phyloP scores from a whole-genome alignment of 331 rosid species.

The Rhamnella rubrinervis region DNA sequence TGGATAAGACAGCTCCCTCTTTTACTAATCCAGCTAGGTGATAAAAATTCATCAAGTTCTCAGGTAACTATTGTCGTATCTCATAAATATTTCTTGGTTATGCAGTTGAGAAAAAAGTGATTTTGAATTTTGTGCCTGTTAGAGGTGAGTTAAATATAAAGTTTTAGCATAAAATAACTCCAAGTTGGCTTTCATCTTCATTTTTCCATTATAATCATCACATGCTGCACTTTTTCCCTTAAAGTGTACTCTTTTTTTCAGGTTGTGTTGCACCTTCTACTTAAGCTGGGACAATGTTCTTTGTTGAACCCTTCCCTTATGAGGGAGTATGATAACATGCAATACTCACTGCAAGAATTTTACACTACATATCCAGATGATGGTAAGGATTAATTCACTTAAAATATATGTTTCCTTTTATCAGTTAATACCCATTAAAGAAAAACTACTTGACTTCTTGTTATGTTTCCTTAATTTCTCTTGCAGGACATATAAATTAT shows the following conservation, averaged over 20 bases:
- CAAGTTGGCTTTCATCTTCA: conserved; percentile 9
- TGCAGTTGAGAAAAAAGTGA: conserved; percentile 1
- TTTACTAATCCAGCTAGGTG: conserved; percentile 67
- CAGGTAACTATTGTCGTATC: conserved; percentile 32
- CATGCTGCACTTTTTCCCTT: not conserved
- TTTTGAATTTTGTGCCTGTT: not conserved
- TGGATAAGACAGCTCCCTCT: conserved; percentile 76
- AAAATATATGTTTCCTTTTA: conserved; percentile 10
- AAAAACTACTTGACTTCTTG: conserved; percentile 22
- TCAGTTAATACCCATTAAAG: conserved; percentile 8
- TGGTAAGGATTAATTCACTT: conserved; percentile 41
- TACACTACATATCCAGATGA: conserved; percentile 42
- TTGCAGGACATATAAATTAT: conserved; percentile 51
- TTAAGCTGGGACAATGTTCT: conserved; percentile 63
- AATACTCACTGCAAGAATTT: conserved; percentile 53
- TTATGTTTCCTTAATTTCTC: conserved; percentile 13
- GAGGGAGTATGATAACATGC: conserved; percentile 52
- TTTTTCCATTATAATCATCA: not conserved
- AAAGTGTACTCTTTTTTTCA: conserved; percentile 23
- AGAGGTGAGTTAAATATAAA: not conserved
- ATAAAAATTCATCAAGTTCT: conserved; percentile 52
- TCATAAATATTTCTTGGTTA: not conserved
- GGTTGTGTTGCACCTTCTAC: conserved; percentile 66
- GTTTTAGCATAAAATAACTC: conserved; percentile 5
- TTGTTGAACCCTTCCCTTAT: conserved; percentile 49